Base-by-base conservation (phyloP, 179 eudicot species). In the Patellifolia procumbens region DNA sequence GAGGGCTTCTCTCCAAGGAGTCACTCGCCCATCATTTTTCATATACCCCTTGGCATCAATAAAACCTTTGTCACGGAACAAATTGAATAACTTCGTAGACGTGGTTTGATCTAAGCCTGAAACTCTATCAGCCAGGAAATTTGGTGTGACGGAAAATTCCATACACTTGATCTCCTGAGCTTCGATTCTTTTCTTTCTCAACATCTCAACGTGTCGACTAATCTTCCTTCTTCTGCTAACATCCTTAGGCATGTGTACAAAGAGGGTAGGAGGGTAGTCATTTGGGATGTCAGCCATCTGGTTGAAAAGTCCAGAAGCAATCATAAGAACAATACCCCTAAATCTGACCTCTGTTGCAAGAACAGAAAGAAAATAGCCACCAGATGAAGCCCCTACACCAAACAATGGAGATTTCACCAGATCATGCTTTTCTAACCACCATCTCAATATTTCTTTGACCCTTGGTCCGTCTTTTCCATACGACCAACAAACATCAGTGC, bases 161-260 rank as follows among this genome's bases (percentile, higher is more conserved):
- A 82, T 78, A 80, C 98, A 94, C 80, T 86, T 81, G 31, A 92
- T 68, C 82, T 92, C 97, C 61, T 79, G 85, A 68, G 81, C 84
- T 56, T 86, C 84, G 49, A 94, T 73, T 32, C 93, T 92, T 72
- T 83, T 84, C 68, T 83, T 80, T 77, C 66, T 88, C 72, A 94
- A 80, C 62, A 78, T 52, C 73, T 78, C 66, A 17, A 88, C n/a
- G 60, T 87, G 79, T 49, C 60, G 77, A 28, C 79, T 84, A 63
- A 92, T 85, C 63, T 64, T 80, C 78, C n/a, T 67, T 45, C 71
- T 84, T 78, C 98, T 84, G 31, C 3, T 46, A 60, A 79, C 73
- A 82, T 94, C 98, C 85, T 92, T 94, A 4, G 97, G 97, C 98
- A 94, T 94, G 80, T 92, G 98, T 60, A 94, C 94, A 73, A 94